Conservation (phyloP, 768 basidiomycete genomes). For the Amyloporia xantha region DNA sequence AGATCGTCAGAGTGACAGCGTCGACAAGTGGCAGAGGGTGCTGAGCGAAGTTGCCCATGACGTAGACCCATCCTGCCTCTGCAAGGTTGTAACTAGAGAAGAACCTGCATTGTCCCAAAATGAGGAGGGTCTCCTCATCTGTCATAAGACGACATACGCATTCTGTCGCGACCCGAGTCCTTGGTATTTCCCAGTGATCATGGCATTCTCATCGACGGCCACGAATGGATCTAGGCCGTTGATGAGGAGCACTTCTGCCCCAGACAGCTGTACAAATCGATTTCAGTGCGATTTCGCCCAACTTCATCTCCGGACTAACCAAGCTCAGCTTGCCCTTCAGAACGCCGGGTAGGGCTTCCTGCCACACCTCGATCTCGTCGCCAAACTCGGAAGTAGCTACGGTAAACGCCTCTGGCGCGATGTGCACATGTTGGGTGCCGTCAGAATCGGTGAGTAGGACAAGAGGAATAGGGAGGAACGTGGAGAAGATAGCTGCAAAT, state of each 20-base stretch:
- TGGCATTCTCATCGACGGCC: slow-evolving; percentile 46
- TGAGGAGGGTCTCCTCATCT: neutral
- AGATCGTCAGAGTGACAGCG: slow-evolving; percentile 40
- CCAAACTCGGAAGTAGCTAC: slow-evolving; percentile 44
- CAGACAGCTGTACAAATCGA: slow-evolving; percentile 29
- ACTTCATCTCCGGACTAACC: too few species aligned
- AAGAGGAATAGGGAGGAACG: slow-evolving; percentile 44
- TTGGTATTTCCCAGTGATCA: slow-evolving; percentile 46
- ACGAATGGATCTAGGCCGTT: slow-evolving; percentile 44
- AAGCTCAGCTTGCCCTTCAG: slow-evolving; percentile 41
- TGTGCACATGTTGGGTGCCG: slow-evolving; percentile 42
- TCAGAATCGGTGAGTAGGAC: slow-evolving; percentile 38
- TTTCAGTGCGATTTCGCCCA: too few species aligned
- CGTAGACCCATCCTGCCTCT: slow-evolving; percentile 23
- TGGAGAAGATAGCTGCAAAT: slow-evolving; percentile 20
- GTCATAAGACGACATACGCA: slow-evolving; percentile 13
- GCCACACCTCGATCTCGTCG: slow-evolving; percentile 49
- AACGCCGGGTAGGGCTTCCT: slow-evolving; percentile 38
- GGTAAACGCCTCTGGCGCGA: slow-evolving; percentile 45
- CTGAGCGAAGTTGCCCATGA: slow-evolving; percentile 44
- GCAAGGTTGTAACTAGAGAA: slow-evolving; percentile 29
- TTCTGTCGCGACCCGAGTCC: slow-evolving; percentile 37
- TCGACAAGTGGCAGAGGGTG: slow-evolving; percentile 46
- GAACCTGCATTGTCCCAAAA: slow-evolving; percentile 17
- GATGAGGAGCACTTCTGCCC: slow-evolving; percentile 49